Conservation (phyloP, 768 basidiomycete genomes). For the Rickenella mellea region DNA sequence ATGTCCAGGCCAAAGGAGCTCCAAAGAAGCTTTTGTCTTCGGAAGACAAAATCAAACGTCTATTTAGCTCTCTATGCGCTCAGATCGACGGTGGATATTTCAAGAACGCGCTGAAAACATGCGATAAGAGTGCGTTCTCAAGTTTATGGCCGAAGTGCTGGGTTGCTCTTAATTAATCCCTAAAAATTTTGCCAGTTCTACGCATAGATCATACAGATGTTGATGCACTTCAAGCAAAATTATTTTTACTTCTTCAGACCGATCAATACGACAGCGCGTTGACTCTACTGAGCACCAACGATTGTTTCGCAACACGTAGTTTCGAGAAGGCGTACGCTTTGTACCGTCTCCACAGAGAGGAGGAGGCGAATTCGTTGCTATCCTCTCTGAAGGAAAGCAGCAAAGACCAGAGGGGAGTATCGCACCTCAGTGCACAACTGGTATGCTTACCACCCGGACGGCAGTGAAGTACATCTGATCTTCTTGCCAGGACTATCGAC, state of each 20-base stretch:
- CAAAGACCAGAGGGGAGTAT: slow-evolving; percentile 49
- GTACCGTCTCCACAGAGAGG: slow-evolving; percentile 74
- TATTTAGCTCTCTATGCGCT: slow-evolving; percentile 73
- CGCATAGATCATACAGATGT: slow-evolving; percentile 52
- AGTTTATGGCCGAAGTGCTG: slow-evolving; percentile 2
- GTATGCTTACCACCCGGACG: slow-evolving; percentile 33
- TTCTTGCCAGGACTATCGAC: slow-evolving; percentile 57
- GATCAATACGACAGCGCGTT: slow-evolving; percentile 74
- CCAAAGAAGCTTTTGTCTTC: slow-evolving; percentile 23
- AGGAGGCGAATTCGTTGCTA: slow-evolving; percentile 52
- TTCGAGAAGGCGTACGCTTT: slow-evolving; percentile 79
- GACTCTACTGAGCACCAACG: slow-evolving; percentile 36
- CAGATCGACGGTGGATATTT: slow-evolving; percentile 90
- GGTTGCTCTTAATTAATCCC: slow-evolving; percentile 14
- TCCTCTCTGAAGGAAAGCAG: slow-evolving; percentile 34
- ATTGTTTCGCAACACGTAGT: slow-evolving; percentile 20
- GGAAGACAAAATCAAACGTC: slow-evolving; percentile 35
- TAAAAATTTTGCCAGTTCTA: slow-evolving; percentile 45
- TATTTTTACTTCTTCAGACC: slow-evolving; percentile 82
- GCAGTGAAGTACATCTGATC: slow-evolving; percentile 8
- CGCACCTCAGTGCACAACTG: slow-evolving; percentile 83
- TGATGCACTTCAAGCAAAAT: slow-evolving; percentile 74
- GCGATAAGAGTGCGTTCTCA: slow-evolving; percentile 69
- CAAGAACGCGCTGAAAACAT: slow-evolving; percentile 79
- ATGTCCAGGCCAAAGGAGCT: no score